Evolutionary conservation across 2,329 filamentous ascomycete species (phyloP), one percentile per base, ranked within the genome.

Genomic region (Herpomyces periplanetae): DNA sequence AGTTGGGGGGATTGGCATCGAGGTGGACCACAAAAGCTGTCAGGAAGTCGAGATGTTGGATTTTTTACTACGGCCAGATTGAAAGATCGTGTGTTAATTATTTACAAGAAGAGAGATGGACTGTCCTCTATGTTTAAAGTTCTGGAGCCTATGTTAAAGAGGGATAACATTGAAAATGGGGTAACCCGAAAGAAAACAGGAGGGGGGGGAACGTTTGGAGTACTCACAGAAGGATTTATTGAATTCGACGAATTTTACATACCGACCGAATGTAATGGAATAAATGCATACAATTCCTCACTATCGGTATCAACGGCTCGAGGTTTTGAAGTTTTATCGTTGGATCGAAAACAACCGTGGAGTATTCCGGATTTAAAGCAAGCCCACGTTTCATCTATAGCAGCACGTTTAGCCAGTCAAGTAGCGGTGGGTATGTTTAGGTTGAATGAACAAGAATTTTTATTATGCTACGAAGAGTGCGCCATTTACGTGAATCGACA

Each of bases 221-320:
- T 69, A 9, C 58, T 53, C 23, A 88, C 75, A 0, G 80, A 96
- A 30, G 75, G 75, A 30, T 96, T 91, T 56, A 63, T 80, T 25
- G 80, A 96, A 34, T 96, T 73, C 35, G 80, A 96, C 41, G 80
- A 91, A 29, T 96, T 96, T 40, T 96, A 91, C 41, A 73, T 96
- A 28, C 80, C 80, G 0, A 62, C 66, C 2, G 84, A 96, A 34
- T 88, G 71, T 37, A 87, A 63, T 37, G 69, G 66, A 18, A 64
- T 96, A 34, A 91, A 88, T 37, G 53, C 96, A 20, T 96, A 91
- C 51, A 69, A 88, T 35, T 69, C 63, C 1, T 84, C 71, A 25
- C 63, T 96, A 20, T 69, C 80, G 5, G 69, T 96, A 18, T 61
- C 68, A 9, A 91, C 75, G 1, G 53, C 68, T 15, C 69, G 71